Conservation (phyloP, 1,139 yeast species). For the Diutina mesorugosa region DNA sequence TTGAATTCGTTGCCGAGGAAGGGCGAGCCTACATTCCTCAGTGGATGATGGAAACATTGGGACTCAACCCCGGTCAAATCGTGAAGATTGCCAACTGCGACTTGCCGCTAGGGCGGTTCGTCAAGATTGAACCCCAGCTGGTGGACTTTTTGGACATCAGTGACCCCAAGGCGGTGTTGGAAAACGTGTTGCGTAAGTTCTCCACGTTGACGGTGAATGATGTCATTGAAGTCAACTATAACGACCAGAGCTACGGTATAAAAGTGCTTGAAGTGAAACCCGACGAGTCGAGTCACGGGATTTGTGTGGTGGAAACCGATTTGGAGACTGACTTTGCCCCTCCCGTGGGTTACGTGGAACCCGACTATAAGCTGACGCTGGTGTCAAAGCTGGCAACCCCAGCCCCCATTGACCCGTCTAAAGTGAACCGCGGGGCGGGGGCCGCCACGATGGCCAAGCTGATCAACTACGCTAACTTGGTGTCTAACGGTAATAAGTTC, state of each 20-base stretch:
- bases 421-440: conserved; percentile 30
- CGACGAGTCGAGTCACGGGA: conserved; percentile 45
- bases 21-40: conserved; percentile 91
- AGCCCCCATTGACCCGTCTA: conserved; percentile 21
- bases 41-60: conserved; percentile 87
- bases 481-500: conserved; percentile 44
- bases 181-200: conserved; percentile 79
- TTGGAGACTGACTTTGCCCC: conserved; percentile 97
- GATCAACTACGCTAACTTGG: conserved; percentile 54
- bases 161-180: conserved; percentile 94
- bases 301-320: conserved; percentile 95
- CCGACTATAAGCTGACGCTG: conserved; percentile 37
- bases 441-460: conserved; percentile 73
- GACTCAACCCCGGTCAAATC: conserved; percentile 65
- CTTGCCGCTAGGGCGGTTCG: conserved; percentile 76
- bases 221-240: conserved; percentile 75
- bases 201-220: conserved; percentile 82
- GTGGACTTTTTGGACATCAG: conserved; percentile 86
- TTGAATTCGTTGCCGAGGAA: conserved; percentile 95
- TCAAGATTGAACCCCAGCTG: conserved; percentile 90
- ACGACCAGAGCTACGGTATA: conserved; percentile 66
- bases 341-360: conserved; percentile 96
- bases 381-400: conserved; percentile 18
- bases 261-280: conserved; percentile 87
- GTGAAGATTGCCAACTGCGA: conserved; percentile 67